A percentile compares a stretch with the other conserved stretches of the same genome.
These are phyloP conservation scores for Alloteropsis semialata DNA, from an alignment of 176 grass and related monocot genomes.

Conservation along the genomic window DNA sequence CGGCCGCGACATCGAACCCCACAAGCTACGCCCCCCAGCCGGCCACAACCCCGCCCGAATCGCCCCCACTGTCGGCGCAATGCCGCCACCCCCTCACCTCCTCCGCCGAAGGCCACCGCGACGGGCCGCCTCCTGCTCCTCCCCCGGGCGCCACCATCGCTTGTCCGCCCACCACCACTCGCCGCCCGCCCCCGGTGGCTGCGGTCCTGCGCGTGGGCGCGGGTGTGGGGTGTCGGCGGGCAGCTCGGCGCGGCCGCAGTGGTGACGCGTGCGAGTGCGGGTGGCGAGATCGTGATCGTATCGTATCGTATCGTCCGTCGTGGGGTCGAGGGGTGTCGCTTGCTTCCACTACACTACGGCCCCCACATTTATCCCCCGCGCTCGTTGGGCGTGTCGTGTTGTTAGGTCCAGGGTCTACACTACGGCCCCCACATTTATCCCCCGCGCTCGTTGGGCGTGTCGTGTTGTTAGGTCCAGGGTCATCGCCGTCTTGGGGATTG, in stretches of 20 bases:
- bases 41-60: neutral
- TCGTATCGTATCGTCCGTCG: too few relatives aligned
- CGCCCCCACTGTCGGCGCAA: neutral
- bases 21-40: neutral
- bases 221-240: too few relatives aligned
- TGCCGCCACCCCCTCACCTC: conserved; percentile 47
- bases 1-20: neutral
- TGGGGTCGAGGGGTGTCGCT: neutral
- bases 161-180: neutral
- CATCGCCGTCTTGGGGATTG: too few relatives aligned
- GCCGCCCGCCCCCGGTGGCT: neutral
- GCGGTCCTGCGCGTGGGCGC: neutral
- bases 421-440: too few relatives aligned
- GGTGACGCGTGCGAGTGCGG: neutral
- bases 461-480: neutral
- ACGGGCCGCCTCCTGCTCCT: neutral
- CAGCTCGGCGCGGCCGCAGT: neutral
- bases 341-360: too few relatives aligned
- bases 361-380: neutral
- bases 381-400: neutral
- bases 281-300: neutral
- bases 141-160: conserved; percentile 41
- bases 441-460: neutral
- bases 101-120: conserved; percentile 44
- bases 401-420: neutral